These are phyloP conservation scores for Punctularia strigosozonata DNA, from an alignment of 768 basidiomycete genomes.

Conservation along the genomic window DNA sequence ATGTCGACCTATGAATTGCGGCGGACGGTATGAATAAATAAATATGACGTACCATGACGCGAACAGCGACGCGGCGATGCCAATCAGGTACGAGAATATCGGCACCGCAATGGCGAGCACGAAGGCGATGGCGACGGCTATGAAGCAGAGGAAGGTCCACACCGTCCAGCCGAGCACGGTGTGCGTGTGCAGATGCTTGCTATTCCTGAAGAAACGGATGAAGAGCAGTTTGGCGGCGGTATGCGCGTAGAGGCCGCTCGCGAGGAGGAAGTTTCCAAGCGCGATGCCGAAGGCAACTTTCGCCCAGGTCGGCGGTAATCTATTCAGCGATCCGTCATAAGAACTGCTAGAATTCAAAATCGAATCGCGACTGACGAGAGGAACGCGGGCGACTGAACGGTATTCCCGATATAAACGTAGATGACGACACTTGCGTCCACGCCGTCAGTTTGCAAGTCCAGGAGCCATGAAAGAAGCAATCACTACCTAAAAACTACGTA, in stretches of 20 bases:
- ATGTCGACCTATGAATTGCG: too few relatives aligned
- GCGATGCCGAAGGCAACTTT: conserved; percentile 39
- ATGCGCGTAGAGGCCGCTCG: conserved; percentile 35
- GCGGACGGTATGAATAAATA: too few relatives aligned
- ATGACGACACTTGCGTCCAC: conserved; percentile 13
- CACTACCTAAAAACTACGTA: conserved; percentile 39
- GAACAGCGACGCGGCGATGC: conserved; percentile 40
- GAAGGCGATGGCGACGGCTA: conserved; percentile 28
- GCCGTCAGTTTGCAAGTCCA: too few relatives aligned
- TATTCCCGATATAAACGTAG: conserved; percentile 36
- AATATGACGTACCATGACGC: conserved; percentile 53
- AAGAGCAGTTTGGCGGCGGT: conserved; percentile 44
- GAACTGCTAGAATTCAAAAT: too few relatives aligned
- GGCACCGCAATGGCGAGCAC: conserved; percentile 39
- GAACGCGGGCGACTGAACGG: conserved; percentile 32
- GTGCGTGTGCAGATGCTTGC: conserved; percentile 37
- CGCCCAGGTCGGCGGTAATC: conserved; percentile 35
- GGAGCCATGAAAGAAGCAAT: conserved; percentile 26
- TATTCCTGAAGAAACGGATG: conserved; percentile 36
- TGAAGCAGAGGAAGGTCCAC: conserved; percentile 33
- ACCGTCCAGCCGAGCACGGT: conserved; percentile 36
- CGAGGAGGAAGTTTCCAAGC: conserved; percentile 37
- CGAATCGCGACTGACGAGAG: too few relatives aligned
- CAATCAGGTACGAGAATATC: conserved; percentile 42
- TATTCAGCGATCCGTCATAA: too few relatives aligned